Evolutionary conservation across 768 basidiomycete species (phyloP).

Genomic region (Ephemerocybe angulata): DNA sequence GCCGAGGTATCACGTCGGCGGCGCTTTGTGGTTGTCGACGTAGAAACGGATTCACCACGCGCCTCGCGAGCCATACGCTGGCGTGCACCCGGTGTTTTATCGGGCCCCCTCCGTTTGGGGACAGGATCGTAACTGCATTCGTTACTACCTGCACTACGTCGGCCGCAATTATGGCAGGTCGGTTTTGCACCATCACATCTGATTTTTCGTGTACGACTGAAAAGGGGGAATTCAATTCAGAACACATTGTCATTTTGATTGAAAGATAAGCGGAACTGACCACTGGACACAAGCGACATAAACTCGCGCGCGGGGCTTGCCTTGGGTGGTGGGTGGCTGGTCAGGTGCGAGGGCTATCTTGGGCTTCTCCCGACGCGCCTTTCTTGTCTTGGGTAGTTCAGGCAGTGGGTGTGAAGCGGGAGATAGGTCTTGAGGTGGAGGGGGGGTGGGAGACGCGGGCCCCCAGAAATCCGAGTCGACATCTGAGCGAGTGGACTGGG

Average conservation of each 20-base stretch:
- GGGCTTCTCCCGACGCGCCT: conserved; percentile 50
- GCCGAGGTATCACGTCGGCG: conserved; percentile 28
- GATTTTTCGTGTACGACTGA: conserved; percentile 72
- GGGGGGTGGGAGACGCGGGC: background rate
- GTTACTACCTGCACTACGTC: conserved; percentile 39
- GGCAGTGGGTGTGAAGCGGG: background rate
- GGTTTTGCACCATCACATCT: conserved; percentile 83
- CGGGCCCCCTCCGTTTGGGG: conserved; percentile 79
- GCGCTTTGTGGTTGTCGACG: conserved; percentile 21
- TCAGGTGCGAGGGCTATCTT: conserved; percentile 68
- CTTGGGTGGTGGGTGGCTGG: conserved; percentile 78
- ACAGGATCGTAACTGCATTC: conserved; percentile 66
- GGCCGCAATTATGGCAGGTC: conserved; percentile 67
- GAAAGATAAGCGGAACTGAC: conserved; percentile 33
- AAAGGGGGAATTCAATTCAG: conserved; percentile 9
- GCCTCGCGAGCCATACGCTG: conserved; percentile 52
- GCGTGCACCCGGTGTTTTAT: conserved; percentile 75
- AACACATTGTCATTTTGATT: conserved; percentile 2
- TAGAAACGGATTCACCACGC: conserved; percentile 31
- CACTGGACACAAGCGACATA: conserved; percentile 80
- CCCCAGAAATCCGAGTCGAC: background rate
- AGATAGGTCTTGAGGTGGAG: background rate
- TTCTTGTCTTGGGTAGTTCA: conserved; percentile 28
- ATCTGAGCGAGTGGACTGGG: conserved; percentile 5
- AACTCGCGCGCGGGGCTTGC: conserved; percentile 70